Percentiles rank a stretch among this genome's conserved stretches.
Evolutionary conservation across 805 yeast genomes (phyloP).

Genomic region (Naumovozyma castellii): DNA sequence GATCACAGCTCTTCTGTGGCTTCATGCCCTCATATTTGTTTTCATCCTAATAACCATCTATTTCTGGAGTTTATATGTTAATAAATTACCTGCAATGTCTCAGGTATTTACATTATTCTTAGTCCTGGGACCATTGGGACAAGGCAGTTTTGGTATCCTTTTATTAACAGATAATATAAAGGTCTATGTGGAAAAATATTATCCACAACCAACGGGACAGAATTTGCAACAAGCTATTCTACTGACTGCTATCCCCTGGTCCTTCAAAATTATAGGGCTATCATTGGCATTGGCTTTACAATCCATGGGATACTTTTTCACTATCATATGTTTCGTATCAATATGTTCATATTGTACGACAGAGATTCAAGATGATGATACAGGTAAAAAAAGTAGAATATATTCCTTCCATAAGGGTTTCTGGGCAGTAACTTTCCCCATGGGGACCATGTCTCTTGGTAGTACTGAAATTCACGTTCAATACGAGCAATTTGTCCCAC

Average conservation of each 20-base stretch:
- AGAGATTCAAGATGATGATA: slow-evolving; percentile 14
- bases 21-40: slow-evolving; percentile 55
- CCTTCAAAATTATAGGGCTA: slow-evolving; percentile 29
- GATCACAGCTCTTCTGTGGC: slow-evolving; percentile 51
- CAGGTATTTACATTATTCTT: slow-evolving; percentile 57
- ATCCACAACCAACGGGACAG: slow-evolving; percentile 3
- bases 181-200: slow-evolving; percentile 12
- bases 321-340: slow-evolving; percentile 33
- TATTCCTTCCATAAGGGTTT: slow-evolving; percentile 40
- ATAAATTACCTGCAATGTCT: slow-evolving; percentile 47
- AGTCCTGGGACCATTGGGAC: slow-evolving; percentile 78
- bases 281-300: slow-evolving; percentile 36
- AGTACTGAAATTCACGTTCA: slow-evolving; percentile 40
- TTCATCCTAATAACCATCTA: slow-evolving; percentile 45
- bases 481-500: slow-evolving; percentile 29
- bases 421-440: slow-evolving; percentile 86
- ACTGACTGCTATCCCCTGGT: slow-evolving; percentile 18
- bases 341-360: slow-evolving; percentile 9
- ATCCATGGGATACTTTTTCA: slow-evolving; percentile 50
- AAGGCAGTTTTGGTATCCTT: slow-evolving; percentile 62
- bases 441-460: slow-evolving; percentile 68
- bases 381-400: slow-evolving; percentile 15
- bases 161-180: slow-evolving; percentile 39
- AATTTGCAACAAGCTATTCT: slow-evolving; percentile 10
- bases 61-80: slow-evolving; percentile 45